Conservation (phyloP, 257 asterid genomes). For the Echium plantagineum region DNA sequence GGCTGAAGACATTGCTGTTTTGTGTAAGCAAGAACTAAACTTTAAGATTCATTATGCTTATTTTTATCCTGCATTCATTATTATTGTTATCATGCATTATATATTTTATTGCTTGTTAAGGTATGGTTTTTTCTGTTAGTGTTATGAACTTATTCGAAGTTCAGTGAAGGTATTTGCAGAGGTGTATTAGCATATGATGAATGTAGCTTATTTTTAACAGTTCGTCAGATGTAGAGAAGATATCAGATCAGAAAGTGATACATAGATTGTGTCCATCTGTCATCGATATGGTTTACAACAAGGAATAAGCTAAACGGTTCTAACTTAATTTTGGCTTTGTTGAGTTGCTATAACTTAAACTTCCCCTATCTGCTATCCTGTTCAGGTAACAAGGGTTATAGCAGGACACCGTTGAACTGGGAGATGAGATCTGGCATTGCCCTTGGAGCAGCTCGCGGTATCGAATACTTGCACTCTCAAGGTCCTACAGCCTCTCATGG, state of each 20-base stretch:
- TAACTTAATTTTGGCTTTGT: background rate
- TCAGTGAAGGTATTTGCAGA: background rate
- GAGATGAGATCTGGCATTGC: conserved; percentile 30
- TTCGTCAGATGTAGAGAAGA: background rate
- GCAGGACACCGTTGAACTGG: conserved; percentile 32
- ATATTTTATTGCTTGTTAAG: background rate
- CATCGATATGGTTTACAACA: too few relatives aligned
- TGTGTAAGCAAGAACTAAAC: background rate
- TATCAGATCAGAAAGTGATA: too few relatives aligned
- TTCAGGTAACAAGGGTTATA: conserved; percentile 29
- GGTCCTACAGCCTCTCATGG: conserved; percentile 29
- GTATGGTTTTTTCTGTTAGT: background rate
- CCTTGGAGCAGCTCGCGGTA: conserved; percentile 34
- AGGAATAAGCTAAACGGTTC: too few relatives aligned
- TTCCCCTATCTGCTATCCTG: background rate
- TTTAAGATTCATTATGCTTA: background rate
- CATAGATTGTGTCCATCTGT: too few relatives aligned
- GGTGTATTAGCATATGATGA: background rate
- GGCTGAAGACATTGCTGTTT: too few relatives aligned
- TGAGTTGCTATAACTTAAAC: background rate
- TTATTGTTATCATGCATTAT: too few relatives aligned
- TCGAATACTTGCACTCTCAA: conserved; percentile 30
- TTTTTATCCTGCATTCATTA: background rate
- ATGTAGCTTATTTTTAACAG: background rate
- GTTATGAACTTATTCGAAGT: background rate